Conservation (phyloP, 192 early-diverging fungal genomes). For the Dissophora globulifera region DNA sequence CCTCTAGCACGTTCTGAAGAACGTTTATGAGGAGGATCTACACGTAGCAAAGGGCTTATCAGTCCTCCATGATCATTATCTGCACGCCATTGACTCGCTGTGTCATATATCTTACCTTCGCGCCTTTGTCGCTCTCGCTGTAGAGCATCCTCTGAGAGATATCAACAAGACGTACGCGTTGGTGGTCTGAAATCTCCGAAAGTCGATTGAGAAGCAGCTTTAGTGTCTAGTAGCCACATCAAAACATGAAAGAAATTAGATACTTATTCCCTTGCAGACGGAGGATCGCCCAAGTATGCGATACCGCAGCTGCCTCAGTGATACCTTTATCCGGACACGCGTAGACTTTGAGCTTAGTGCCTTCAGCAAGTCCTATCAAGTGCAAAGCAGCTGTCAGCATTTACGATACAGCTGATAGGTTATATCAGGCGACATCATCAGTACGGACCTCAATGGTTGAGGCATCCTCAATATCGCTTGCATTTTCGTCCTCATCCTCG, state of each 20-base stretch:
- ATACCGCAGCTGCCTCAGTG: too few relatives aligned
- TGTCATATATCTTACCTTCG: conserved; percentile 4
- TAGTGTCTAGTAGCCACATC: too few relatives aligned
- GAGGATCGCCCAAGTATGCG: too few relatives aligned
- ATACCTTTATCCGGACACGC: conserved; percentile 16
- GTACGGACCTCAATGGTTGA: not conserved
- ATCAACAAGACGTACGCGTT: conserved; percentile 11
- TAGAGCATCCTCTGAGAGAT: conserved; percentile 7
- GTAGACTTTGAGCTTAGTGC: conserved; percentile 1
- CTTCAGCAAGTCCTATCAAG: conserved; percentile 18
- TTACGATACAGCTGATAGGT: too few relatives aligned
- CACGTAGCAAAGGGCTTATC: too few relatives aligned
- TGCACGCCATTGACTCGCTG: too few relatives aligned
- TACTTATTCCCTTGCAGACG: not conserved
- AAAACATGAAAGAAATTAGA: too few relatives aligned
- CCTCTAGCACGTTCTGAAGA: conserved; percentile 29
- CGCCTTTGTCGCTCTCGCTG: not conserved
- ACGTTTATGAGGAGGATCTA: conserved; percentile 42
- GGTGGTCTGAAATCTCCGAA: conserved; percentile 3
- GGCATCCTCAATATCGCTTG: conserved; percentile 19
- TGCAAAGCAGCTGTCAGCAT: too few relatives aligned
- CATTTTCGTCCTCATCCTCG: conserved; percentile 3
- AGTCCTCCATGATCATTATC: too few relatives aligned
- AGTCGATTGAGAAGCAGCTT: conserved; percentile 42
- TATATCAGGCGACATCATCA: too few relatives aligned